Percentiles rank a stretch among this genome's conserved stretches.
phyloP scores from a whole-genome alignment of 164 flowering plant genomes.

The Aristolochia californica region DNA sequence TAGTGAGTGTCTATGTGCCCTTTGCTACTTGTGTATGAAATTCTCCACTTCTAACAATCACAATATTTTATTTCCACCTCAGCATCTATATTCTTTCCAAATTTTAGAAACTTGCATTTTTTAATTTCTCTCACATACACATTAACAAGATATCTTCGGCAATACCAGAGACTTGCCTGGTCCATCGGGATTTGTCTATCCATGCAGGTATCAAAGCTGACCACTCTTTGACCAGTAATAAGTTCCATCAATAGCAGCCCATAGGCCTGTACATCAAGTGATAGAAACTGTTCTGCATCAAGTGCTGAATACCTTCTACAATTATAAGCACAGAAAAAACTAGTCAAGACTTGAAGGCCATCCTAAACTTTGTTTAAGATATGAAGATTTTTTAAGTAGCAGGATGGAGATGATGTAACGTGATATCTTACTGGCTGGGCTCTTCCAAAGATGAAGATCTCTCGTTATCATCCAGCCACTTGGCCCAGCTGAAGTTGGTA shows the following conservation, averaged over 20 bases:
- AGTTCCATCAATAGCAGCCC: constrained; percentile 38
- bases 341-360: not conserved
- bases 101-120: not conserved
- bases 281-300: constrained; percentile 14
- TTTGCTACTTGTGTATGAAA: too few species aligned
- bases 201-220: not conserved
- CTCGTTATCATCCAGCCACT: constrained; percentile 17
- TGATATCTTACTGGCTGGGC: constrained; percentile 13
- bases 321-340: not conserved
- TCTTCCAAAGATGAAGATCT: constrained; percentile 4
- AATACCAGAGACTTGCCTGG: constrained; percentile 21
- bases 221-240: constrained; percentile 24
- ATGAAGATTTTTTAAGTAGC: not conserved
- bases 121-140: not conserved
- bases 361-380: not conserved
- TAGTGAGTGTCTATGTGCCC: too few species aligned
- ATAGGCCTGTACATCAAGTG: constrained; percentile 27
- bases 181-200: constrained; percentile 16
- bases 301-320: constrained; percentile 10
- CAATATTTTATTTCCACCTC: not conserved
- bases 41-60: not conserved
- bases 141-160: not conserved
- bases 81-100: not conserved
- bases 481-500: constrained; percentile 21
- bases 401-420: not conserved